A percentile compares a stretch with the other conserved stretches of the same genome.
phyloP scores from a whole-genome alignment of 306 rosid species.

The Dryas octopetala region DNA sequence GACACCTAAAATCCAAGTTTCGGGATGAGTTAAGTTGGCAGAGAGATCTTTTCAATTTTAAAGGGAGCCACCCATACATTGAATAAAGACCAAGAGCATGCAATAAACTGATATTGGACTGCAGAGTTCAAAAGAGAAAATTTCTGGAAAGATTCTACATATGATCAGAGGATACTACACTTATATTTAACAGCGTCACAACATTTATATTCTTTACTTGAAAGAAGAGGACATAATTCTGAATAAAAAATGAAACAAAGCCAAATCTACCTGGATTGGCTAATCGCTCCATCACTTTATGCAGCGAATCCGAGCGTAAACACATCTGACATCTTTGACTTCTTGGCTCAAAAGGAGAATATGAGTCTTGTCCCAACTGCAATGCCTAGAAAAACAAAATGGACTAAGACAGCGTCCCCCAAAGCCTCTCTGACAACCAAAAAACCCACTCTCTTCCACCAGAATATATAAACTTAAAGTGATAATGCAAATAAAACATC shows the following conservation, averaged over 20 bases:
- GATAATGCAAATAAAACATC: background rate
- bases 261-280: constrained; percentile 66
- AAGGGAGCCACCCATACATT: constrained; percentile 7
- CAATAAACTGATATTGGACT: background rate
- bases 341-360: constrained; percentile 60
- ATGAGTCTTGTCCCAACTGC: constrained; percentile 86
- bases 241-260: background rate
- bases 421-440: background rate
- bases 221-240: background rate
- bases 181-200: background rate
- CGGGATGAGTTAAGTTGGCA: background rate
- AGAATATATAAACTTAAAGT: background rate
- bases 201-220: background rate
- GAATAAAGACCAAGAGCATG: background rate
- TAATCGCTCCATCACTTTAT: constrained; percentile 97
- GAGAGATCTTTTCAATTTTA: background rate
- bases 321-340: constrained; percentile 98
- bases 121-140: background rate
- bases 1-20: constrained; percentile 56
- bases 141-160: background rate
- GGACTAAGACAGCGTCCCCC: background rate
- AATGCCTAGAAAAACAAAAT: constrained; percentile 55
- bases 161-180: background rate
- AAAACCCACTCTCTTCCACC: background rate
- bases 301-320: constrained; percentile 81